These are phyloP conservation scores for Polyporus tsugae DNA, from an alignment of 1,284 basidiomycete species.

Conservation along the genomic window DNA sequence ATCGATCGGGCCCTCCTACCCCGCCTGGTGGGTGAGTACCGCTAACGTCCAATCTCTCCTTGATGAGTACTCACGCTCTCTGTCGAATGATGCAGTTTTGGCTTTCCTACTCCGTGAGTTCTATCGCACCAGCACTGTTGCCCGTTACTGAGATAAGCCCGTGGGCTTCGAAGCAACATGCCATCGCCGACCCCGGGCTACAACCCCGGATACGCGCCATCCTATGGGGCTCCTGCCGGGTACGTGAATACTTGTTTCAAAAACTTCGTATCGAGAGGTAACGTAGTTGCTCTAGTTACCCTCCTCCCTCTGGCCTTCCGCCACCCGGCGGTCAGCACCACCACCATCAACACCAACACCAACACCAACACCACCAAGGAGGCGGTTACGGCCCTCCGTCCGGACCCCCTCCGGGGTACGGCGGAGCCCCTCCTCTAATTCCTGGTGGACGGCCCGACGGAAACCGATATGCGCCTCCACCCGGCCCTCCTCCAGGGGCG, in stretches of 20 bases:
- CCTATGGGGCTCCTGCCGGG: conserved; percentile 38
- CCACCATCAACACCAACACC: conserved; percentile 21
- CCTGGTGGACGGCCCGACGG: conserved; percentile 26
- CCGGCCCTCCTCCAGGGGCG: conserved; percentile 37
- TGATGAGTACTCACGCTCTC: not conserved
- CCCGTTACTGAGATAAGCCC: not conserved
- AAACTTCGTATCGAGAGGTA: not conserved
- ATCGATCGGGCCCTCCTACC: conserved; percentile 46
- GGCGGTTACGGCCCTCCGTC: conserved; percentile 43
- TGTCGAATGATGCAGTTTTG: conserved; percentile 10
- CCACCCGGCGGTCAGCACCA: conserved; percentile 3
- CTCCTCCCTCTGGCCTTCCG: conserved; percentile 31
- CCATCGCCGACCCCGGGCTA: conserved; percentile 31
- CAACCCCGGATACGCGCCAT: conserved; percentile 35
- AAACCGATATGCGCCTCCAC: conserved; percentile 39
- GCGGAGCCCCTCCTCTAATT: conserved; percentile 26
- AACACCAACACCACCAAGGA: conserved; percentile 25
- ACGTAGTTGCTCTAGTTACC: conserved; percentile 15
- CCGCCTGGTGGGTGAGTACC: conserved; percentile 27
- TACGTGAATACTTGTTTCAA: conserved; percentile 9
- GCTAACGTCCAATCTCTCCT: not conserved
- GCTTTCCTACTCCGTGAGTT: conserved; percentile 24
- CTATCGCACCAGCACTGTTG: not conserved
- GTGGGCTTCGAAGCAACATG: conserved; percentile 15
- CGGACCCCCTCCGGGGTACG: conserved; percentile 20